Percentiles rank a stretch among this genome's conserved stretches.
phyloP scores from a whole-genome alignment of 371 early-diverging fungal species.

The Amoeboradix gromovi region DNA sequence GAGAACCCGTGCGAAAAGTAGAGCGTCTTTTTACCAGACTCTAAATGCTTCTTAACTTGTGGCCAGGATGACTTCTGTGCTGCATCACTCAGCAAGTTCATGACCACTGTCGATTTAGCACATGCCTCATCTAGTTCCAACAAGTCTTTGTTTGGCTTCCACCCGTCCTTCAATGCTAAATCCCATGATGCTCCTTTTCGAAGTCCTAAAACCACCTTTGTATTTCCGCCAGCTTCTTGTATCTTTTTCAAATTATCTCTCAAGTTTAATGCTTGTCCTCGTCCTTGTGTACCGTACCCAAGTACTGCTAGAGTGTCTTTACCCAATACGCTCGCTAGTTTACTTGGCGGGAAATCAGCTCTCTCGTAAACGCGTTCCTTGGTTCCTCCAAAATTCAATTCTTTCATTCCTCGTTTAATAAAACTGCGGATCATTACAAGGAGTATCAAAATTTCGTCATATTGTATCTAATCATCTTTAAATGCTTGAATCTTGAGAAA shows the following conservation, averaged over 20 bases:
- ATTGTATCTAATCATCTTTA: too few relatives aligned
- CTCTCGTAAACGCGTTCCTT: conserved; percentile 80
- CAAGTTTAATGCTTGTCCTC: conserved; percentile 78
- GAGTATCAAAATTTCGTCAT: background rate
- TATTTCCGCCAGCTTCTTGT: conserved; percentile 12
- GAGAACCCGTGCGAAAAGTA: conserved; percentile 93
- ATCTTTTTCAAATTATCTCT: conserved; percentile 36
- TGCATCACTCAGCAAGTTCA: conserved; percentile 86
- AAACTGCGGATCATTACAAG: background rate
- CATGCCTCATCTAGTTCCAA: conserved; percentile 73
- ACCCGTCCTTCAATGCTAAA: conserved; percentile 73
- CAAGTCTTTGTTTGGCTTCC: conserved; percentile 79
- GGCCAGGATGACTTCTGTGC: conserved; percentile 77
- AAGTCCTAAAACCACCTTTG: conserved; percentile 78
- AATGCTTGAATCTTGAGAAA: too few relatives aligned
- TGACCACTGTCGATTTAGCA: conserved; percentile 60
- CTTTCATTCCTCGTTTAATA: conserved; percentile 25
- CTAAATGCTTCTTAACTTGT: conserved; percentile 51
- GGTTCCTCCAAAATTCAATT: conserved; percentile 73
- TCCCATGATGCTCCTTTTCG: conserved; percentile 76
- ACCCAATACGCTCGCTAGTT: conserved; percentile 62
- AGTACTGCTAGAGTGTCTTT: conserved; percentile 78
- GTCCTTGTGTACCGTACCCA: conserved; percentile 91
- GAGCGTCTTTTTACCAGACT: conserved; percentile 71
- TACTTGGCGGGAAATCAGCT: conserved; percentile 62